Evolutionary conservation across 2,329 filamentous ascomycete species (phyloP).

Genomic region (Ophidiomyces ophidiicola): DNA sequence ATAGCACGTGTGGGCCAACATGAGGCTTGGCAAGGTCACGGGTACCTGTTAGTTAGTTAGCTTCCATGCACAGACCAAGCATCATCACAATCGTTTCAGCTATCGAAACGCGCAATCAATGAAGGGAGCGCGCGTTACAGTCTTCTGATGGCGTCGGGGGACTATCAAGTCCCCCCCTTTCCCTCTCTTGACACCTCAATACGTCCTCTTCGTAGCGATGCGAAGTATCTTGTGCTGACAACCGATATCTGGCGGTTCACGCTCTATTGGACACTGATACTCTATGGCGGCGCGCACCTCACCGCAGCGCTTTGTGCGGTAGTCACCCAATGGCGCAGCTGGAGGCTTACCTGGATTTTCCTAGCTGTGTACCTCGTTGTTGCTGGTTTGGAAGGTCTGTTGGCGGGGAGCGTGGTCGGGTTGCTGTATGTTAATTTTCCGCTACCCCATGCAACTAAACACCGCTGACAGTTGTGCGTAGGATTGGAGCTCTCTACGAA

Average conservation of each 20-base stretch:
- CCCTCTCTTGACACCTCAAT: slow-evolving; percentile 71
- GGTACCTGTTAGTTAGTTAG: no score
- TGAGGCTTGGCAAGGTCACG: no score
- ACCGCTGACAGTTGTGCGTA: slow-evolving; percentile 25
- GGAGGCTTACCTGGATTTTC: slow-evolving; percentile 51
- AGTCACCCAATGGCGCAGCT: slow-evolving; percentile 49
- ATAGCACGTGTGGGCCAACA: background rate
- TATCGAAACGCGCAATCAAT: no score
- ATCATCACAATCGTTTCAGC: background rate
- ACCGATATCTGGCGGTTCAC: slow-evolving; percentile 79
- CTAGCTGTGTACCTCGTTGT: slow-evolving; percentile 59
- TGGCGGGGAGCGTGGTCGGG: slow-evolving; percentile 67
- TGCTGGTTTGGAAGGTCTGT: slow-evolving; percentile 61
- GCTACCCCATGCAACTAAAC: no score
- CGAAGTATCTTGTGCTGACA: slow-evolving; percentile 58
- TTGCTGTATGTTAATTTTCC: background rate
- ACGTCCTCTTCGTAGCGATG: slow-evolving; percentile 43
- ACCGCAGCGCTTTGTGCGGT: slow-evolving; percentile 60
- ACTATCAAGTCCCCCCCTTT: slow-evolving; percentile 60
- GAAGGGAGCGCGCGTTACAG: no score
- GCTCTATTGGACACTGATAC: slow-evolving; percentile 70
- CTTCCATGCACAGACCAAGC: no score
- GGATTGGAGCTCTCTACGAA: slow-evolving; percentile 67
- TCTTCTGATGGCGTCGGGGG: slow-evolving; percentile 27
- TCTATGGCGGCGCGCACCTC: slow-evolving; percentile 64